Evolutionary conservation across 768 basidiomycete species (phyloP), one percentile per base, ranked within the genome.

Genomic region (Lactarius indigo): DNA sequence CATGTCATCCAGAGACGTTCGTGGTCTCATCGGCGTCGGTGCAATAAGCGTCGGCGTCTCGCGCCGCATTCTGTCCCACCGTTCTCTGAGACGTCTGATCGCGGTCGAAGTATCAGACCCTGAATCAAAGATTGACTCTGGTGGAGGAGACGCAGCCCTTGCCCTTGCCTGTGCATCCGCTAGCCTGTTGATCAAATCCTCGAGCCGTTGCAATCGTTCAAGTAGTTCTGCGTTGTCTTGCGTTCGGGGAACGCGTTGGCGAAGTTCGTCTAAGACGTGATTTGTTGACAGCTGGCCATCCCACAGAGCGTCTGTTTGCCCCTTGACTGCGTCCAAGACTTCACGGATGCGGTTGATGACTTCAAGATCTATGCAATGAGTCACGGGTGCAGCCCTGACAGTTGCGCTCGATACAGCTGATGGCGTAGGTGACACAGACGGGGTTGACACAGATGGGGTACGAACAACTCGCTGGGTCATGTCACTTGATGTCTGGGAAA

Each of bases 211-310:
- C 56, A 66, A 56, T 39, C 59, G 67, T 33, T 59, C 73, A 30
- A 66, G 35, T 23, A 68, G 64, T n/a, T 72, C 79, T 76, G 72
- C 83, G 79, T 31, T 72, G 72, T 26, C 75, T 72, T n/a, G 74
- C 69, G 55, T 80, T 76, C 23, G 83, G 81, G 35, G 68, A n/a
- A 30, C 28, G 18, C 79, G 72, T 17, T 82, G 79, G 23, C 84
- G 82, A 61, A 94, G 77, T 30, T 87, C 84, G 64, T 89, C 85
- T 41, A 95, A 75, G 66, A 86, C 77, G 35, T 83, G 80, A 60
- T 87, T 86, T 8, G 88, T 83, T 0, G 82, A 78, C 0, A 75
- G 71, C 75, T 96, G 92, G 6, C 83, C 85, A 57, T 89, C 81
- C 75, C 84, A 80, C 26, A 96, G 74, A 10, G 82, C 84, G 12